Conservation (phyloP, 495 filamentous ascomycete genomes). For the Polyplosphaeria fusca region DNA sequence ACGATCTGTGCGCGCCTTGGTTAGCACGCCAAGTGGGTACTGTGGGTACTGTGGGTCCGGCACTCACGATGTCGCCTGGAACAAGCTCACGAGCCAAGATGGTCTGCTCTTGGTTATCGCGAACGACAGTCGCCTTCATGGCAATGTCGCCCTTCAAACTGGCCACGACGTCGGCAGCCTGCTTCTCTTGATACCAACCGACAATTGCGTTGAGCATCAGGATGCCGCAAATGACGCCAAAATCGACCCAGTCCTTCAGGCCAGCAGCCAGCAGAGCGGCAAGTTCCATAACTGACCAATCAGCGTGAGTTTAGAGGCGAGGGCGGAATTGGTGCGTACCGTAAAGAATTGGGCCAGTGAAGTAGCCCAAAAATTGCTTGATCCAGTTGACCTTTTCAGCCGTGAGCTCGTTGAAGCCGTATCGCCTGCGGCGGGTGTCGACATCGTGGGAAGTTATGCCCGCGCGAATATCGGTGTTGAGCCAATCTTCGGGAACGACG, state of each 20-base stretch:
- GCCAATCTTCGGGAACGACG: constrained; percentile 46
- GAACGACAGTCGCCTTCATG: constrained; percentile 69
- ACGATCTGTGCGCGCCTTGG: not conserved
- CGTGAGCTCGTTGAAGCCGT: constrained; percentile 70
- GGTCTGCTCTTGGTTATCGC: constrained; percentile 66
- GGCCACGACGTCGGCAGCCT: constrained; percentile 79
- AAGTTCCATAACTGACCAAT: constrained; percentile 70
- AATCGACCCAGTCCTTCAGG: constrained; percentile 78
- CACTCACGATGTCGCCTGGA: constrained; percentile 72
- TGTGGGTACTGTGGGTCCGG: constrained; percentile 6
- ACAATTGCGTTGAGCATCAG: constrained; percentile 75
- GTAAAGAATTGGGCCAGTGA: constrained; percentile 80
- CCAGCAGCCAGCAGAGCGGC: constrained; percentile 75
- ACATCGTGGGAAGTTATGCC: constrained; percentile 60
- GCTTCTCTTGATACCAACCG: constrained; percentile 86
- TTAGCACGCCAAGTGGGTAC: not conserved
- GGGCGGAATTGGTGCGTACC: constrained; percentile 50
- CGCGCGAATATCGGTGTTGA: constrained; percentile 64
- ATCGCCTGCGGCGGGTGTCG: constrained; percentile 62
- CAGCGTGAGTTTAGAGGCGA: constrained; percentile 8
- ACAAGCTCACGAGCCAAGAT: constrained; percentile 79
- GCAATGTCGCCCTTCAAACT: constrained; percentile 80
- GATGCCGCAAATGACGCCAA: constrained; percentile 80
- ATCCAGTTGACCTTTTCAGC: constrained; percentile 77
- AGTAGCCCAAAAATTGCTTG: constrained; percentile 73